Evolutionary conservation across 1,139 yeast species (phyloP), one percentile per base, ranked within the genome.

Genomic region (Lodderomyces metapsilosis): DNA sequence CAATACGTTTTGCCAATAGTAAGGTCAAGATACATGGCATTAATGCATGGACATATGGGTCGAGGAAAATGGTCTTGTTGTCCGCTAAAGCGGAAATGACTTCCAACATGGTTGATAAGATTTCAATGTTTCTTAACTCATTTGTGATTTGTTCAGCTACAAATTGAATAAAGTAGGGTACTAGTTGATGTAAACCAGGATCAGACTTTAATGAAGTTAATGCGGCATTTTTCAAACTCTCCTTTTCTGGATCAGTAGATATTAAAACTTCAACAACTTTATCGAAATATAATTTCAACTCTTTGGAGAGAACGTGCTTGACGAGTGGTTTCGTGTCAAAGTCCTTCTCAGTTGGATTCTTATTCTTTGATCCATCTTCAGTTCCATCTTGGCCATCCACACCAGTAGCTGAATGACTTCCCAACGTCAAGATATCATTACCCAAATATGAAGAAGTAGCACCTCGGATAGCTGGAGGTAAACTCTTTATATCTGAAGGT

Each of bases 121-220:
- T 67, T 13, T 79, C 81, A 37, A 87, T 71, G 56, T 85, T 84
- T 53, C 88, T 79, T 51, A 92, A 74, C 56, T 88, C 92, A 58
- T 88, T 87, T 1, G 98, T 88, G 44, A 92, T 84, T 56, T 94
- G 96, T 59, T 94, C 98, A 10, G 97, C 96, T 21, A 89, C 89
- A 60, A 92, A 91, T 58, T 92, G 98, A 42, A 92, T 89, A 54
- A 94, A 88, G 59, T 94, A 94, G 2, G 99, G 99, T 5, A 94
- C 94, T 41, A 94, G 68, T 62, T 94, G 99, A 66, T 94, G 98
- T 45, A 94, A 70, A 25, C 99, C 99, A 1, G 98, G 96, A 57
- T 94, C 99, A 36, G 86, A 83, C 46, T 88, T 80, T 47, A 92
- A 71, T 11, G 96, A 85, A 35, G 84, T 82, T 42, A 92, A 69